Base-by-base conservation (phyloP, 805 yeast species). In the Torulaspora quercuum region DNA sequence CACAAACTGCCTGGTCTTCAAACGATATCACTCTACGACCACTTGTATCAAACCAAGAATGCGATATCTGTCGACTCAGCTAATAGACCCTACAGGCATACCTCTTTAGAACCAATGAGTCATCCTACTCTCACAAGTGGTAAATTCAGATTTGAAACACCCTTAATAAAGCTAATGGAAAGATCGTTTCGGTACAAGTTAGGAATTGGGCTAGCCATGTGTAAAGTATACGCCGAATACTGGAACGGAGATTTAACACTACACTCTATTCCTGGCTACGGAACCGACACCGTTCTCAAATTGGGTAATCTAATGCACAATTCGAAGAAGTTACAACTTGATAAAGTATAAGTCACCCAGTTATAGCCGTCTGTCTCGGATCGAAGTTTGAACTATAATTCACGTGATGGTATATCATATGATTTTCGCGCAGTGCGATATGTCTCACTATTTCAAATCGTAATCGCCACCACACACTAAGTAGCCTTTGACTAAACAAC, bases 181-280 rank as follows among this genome's bases (percentile, higher is more conserved):
- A 73, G 97, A 44, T 83, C 92, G 1, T 78, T 83, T 17, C 74
- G 82, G 41, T 74, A 73, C 50, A 83, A 82, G 35, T 63, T 90
- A 18, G 97, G 97, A 0, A 72, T 90, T 41, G 95, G 97, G 0
- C 66, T 90, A 42, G 96, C 97, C 0, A 79, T 90, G 82, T 83
- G 95, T 52, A 80, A 85, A 49, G 86, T 89, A 0, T 90, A 90
- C 55, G 86, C 95, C 0, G 97, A 90, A 50, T 90, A 90, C 61
- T 90, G 97, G 97, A 92, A 89, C 50, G 97, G 97, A 5, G 84
- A 82, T 34, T 61, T 90, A 33, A 80, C 79, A 41, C 75, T 90
- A 72, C 80, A 80, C 49, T 81, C 94, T 0, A 65, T 90, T 34
- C 90, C 87, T 42, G 97, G 96, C 2, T 86, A 82, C 50, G 98